Conservation (phyloP, 768 basidiomycete genomes). For the Tulasnella sp. region DNA sequence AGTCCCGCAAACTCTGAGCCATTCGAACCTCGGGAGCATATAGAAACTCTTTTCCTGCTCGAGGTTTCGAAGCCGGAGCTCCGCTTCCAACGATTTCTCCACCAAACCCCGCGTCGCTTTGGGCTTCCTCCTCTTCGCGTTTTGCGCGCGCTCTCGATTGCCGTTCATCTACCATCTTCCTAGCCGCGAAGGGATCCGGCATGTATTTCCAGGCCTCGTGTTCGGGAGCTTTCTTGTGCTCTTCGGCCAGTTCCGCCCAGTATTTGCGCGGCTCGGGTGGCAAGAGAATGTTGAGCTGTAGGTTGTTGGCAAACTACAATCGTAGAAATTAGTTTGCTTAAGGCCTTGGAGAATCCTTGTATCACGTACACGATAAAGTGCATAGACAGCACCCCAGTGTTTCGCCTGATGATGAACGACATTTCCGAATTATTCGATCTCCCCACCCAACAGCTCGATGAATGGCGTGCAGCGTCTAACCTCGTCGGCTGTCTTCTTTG, state of each 20-base stretch:
- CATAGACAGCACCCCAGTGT: slow-evolving; percentile 89
- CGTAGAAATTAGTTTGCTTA: neutral
- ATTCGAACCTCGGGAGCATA: slow-evolving; percentile 79
- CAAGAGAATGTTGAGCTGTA: slow-evolving; percentile 72
- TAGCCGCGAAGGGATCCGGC: slow-evolving; percentile 82
- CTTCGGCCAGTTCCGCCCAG: slow-evolving; percentile 73
- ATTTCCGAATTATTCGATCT: slow-evolving; percentile 1
- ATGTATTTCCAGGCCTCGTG: slow-evolving; percentile 86
- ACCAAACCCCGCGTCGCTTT: slow-evolving; percentile 22
- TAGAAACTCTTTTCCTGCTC: slow-evolving; percentile 48
- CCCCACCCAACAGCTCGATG: neutral
- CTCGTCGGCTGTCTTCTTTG: slow-evolving; percentile 69
- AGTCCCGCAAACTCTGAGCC: slow-evolving; percentile 71
- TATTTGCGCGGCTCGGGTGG: slow-evolving; percentile 87
- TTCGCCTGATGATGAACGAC: slow-evolving; percentile 52
- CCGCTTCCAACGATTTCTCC: neutral
- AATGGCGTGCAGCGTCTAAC: slow-evolving; percentile 18
- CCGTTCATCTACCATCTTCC: slow-evolving; percentile 64
- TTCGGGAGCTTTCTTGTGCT: slow-evolving; percentile 67
- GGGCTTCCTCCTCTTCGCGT: slow-evolving; percentile 45
- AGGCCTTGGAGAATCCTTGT: no score
- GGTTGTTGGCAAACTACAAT: slow-evolving; percentile 69
- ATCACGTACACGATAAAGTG: slow-evolving; percentile 73
- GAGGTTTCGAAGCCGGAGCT: neutral
- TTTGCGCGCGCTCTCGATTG: slow-evolving; percentile 61